phyloP scores from a whole-genome alignment of 75 land plant genomes.

The Adiantum capillusveneris region DNA sequence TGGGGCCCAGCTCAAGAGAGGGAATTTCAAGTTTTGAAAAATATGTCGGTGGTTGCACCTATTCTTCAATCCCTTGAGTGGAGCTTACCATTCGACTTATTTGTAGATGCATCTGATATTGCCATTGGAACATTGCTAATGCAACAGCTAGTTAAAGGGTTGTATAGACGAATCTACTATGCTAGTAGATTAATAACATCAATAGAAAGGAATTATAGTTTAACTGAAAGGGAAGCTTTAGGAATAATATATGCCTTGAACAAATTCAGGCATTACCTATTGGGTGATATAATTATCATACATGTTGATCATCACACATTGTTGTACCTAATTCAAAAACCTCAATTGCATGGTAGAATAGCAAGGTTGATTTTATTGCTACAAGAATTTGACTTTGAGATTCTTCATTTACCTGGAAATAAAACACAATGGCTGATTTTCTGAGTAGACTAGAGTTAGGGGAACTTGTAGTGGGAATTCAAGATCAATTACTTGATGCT shows the following conservation, averaged over 20 bases:
- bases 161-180: not conserved
- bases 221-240: not conserved
- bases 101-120: slow-evolving; percentile 9
- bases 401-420: not conserved
- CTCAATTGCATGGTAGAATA: not conserved
- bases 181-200: not conserved
- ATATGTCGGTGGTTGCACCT: not conserved
- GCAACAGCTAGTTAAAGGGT: not conserved
- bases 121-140: slow-evolving; percentile 1
- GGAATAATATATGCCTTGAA: not conserved
- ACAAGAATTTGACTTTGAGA: slow-evolving; percentile 6
- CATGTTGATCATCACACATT: slow-evolving; percentile 1
- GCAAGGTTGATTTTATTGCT: not conserved
- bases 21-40: slow-evolving; percentile 2
- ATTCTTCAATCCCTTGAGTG: not conserved
- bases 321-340: not conserved
- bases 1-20: not conserved
- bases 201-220: slow-evolving; percentile 4
- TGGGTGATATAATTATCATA: not conserved
- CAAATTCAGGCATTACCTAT: not conserved
- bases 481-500: slow-evolving; percentile 5
- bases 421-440: not conserved
- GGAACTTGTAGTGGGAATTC: not conserved
- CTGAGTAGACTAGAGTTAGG: not conserved
- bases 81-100: not conserved